Conservation (phyloP, 2,329 filamentous ascomycete genomes). For the Xylaria sp. region DNA sequence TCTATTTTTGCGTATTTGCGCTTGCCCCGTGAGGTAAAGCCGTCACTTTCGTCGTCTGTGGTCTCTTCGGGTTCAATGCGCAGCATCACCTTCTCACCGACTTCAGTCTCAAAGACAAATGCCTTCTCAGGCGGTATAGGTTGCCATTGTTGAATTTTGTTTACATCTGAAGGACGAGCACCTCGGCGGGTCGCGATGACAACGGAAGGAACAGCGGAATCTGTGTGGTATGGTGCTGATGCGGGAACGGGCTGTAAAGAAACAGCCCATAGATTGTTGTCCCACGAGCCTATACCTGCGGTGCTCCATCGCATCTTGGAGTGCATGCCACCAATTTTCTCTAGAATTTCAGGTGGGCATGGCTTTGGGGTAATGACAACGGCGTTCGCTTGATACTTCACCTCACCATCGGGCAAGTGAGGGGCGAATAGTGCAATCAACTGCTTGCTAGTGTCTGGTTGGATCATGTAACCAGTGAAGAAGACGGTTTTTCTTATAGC, state of each 20-base stretch:
- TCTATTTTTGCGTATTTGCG: slow-evolving; percentile 62
- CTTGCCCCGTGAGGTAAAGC: slow-evolving; percentile 69
- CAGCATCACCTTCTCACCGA: slow-evolving; percentile 87
- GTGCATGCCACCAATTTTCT: slow-evolving; percentile 88
- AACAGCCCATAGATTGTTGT: slow-evolving; percentile 89
- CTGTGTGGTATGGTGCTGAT: slow-evolving; percentile 77
- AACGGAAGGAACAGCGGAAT: slow-evolving; percentile 81
- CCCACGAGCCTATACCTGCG: slow-evolving; percentile 76
- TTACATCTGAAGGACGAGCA: slow-evolving; percentile 81
- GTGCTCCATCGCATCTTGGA: slow-evolving; percentile 87
- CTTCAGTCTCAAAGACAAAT: slow-evolving; percentile 82
- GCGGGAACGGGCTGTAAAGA: slow-evolving; percentile 77
- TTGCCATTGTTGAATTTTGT: slow-evolving; percentile 85
- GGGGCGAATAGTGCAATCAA: slow-evolving; percentile 78
- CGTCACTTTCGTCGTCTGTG: slow-evolving; percentile 71
- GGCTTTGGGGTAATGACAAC: slow-evolving; percentile 88
- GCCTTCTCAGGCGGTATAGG: slow-evolving; percentile 76
- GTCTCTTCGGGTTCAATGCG: slow-evolving; percentile 79
- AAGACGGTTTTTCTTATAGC: slow-evolving; percentile 88
- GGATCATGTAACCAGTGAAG: slow-evolving; percentile 92
- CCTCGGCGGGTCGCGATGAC: slow-evolving; percentile 84
- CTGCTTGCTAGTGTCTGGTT: slow-evolving; percentile 74
- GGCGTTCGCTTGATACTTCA: slow-evolving; percentile 87
- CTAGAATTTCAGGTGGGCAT: slow-evolving; percentile 76
- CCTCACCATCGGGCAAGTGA: slow-evolving; percentile 71